A percentile compares a stretch with the other conserved stretches of the same genome.
phyloP scores from a whole-genome alignment of 2,329 filamentous ascomycete species.

The Tolypocladium album region DNA sequence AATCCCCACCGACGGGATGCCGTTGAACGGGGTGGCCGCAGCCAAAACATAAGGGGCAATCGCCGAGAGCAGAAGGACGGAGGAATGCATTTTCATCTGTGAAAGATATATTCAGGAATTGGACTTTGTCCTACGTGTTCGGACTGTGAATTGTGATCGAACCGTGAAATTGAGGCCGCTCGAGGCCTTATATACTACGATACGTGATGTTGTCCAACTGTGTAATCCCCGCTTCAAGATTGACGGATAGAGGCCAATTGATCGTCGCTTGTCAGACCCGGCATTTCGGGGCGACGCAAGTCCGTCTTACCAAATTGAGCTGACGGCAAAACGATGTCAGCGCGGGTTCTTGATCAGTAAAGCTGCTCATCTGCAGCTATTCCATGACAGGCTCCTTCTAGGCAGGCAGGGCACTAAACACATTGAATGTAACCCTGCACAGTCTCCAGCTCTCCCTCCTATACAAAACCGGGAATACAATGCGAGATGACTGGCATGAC shows the following conservation, averaged over 20 bases:
- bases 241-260: not conserved
- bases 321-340: not conserved
- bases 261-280: not conserved
- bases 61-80: not conserved
- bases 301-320: not conserved
- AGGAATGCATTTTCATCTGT: not conserved
- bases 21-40: constrained; percentile 2
- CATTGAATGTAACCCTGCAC: not conserved
- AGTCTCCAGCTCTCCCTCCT: not conserved
- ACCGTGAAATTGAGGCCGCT: not conserved
- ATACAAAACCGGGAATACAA: not conserved
- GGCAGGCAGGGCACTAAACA: not conserved
- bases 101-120: not conserved
- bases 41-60: not conserved
- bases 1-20: constrained; percentile 4
- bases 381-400: not conserved
- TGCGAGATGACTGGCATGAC: not conserved
- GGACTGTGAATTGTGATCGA: not conserved
- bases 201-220: not conserved
- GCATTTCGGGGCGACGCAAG: not conserved
- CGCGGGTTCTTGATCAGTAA: not conserved
- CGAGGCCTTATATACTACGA: not conserved
- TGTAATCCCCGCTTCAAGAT: not conserved
- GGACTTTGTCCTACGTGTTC: not conserved
- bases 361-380: not conserved